phyloP scores from a whole-genome alignment of 306 rosid species.

The Trifolium subterraneum region DNA sequence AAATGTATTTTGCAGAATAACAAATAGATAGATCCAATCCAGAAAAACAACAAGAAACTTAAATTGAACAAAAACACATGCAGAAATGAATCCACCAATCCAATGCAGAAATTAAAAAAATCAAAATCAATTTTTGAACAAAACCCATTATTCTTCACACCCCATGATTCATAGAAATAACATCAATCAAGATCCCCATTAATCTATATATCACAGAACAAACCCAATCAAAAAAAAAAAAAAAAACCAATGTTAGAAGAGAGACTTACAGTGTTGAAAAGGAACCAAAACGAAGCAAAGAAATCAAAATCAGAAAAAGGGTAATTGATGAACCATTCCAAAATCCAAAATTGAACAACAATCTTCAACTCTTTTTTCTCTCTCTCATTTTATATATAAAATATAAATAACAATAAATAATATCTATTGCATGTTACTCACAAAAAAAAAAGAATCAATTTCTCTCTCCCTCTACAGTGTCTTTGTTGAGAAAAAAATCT shows the following conservation, averaged over 20 bases:
- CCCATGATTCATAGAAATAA: slow-evolving; percentile 35
- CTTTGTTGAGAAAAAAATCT: slow-evolving; percentile 30
- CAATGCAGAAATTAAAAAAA: slow-evolving; percentile 38
- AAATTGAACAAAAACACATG: slow-evolving; percentile 38
- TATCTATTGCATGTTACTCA: slow-evolving; percentile 42
- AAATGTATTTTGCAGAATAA: slow-evolving; percentile 18
- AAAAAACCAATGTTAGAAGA: slow-evolving; percentile 19
- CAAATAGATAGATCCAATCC: slow-evolving; percentile 38
- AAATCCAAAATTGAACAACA: slow-evolving; percentile 38
- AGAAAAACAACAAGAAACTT: slow-evolving; percentile 39
- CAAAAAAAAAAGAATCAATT: slow-evolving; percentile 33
- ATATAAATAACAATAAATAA: not conserved
- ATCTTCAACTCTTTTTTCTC: slow-evolving; percentile 36
- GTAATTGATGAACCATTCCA: slow-evolving; percentile 55
- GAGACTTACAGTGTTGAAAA: slow-evolving; percentile 62
- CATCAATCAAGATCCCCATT: slow-evolving; percentile 42
- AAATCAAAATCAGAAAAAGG: slow-evolving; percentile 20
- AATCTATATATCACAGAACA: slow-evolving; percentile 10
- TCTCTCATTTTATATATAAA: slow-evolving; percentile 8
- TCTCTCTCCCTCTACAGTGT: slow-evolving; percentile 4
- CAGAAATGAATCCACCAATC: slow-evolving; percentile 43
- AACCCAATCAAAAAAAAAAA: not conserved
- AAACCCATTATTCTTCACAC: slow-evolving; percentile 38
- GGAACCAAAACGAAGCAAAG: slow-evolving; percentile 46
- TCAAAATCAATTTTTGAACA: slow-evolving; percentile 34